Base-by-base conservation (phyloP, 2,329 filamentous ascomycete genomes). In the Alternaria sp. region DNA sequence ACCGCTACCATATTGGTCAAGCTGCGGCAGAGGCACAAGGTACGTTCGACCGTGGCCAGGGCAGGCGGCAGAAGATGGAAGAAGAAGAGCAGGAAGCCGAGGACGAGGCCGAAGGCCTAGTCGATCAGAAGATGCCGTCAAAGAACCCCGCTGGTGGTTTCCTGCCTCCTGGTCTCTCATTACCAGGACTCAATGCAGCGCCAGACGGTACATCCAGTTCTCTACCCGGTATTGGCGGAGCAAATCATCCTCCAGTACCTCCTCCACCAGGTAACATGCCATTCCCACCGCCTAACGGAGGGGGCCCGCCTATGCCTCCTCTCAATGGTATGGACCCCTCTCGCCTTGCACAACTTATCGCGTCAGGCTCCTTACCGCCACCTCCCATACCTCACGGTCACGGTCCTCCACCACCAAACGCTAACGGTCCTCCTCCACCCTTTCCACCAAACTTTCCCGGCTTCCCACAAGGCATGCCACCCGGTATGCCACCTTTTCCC, bases 1-100 rank as follows among this genome's bases (percentile, higher is more conserved):
- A 99, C 80, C 88, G 93, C 59, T 97, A 96, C 78, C 95, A 99
- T 75, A 95, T 98, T 64, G 95, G 95, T 49, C 94, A 97, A 79
- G 89, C 92, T 7, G 94, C 93, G 0, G 94, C 94, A 26, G 94
- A 97, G 80, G 93, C 93, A 0, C 91, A 95, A 77, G 95, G 95
- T n/a, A 97, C 94, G 1, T 97, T 91, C 88, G 93, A 94, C 75
- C 88, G 92, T 30, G 89, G 91, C 39, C 90, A 91, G 59, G 89
- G 91, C 57, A 88, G 91, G 32, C 88, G 89, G 48, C 90, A 95
- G 78, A 87, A 91, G 69, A 91, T 93, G 66, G 94, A 97, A 70
- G 93, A 97, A 71, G 95, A 98, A 77, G 93, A 97, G 74, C 92
- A 94, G 74, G 94, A 98, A 78, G 84, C 91, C 61, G 92, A 97